A percentile compares a stretch with the other conserved stretches of the same genome.
These are phyloP conservation scores for Phoma sp. DNA, from an alignment of 2,329 filamentous ascomycete species.

Conservation along the genomic window DNA sequence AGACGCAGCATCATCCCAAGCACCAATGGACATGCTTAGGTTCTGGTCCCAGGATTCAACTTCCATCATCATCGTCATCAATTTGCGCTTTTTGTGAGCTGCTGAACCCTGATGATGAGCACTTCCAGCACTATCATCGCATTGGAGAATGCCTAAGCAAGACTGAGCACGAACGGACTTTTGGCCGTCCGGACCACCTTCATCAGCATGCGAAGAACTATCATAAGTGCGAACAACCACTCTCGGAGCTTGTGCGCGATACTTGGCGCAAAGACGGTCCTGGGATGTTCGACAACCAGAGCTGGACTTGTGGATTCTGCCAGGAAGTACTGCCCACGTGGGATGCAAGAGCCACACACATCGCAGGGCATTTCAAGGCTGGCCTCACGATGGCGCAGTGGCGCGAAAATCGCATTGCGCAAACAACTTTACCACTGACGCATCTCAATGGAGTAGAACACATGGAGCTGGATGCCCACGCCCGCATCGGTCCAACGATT, in stretches of 20 bases:
- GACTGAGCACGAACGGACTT: constrained; percentile 36
- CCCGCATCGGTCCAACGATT: constrained; percentile 2
- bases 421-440: neutral
- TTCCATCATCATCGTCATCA: constrained; percentile 16
- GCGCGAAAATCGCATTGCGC: constrained; percentile 6
- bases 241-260: constrained; percentile 34
- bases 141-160: constrained; percentile 41
- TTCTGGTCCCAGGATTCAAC: constrained; percentile 28
- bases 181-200: constrained; percentile 41
- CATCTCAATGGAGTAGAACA: neutral
- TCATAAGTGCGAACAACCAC: constrained; percentile 25
- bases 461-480: neutral
- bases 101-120: constrained; percentile 36
- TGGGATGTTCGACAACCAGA: constrained; percentile 18
- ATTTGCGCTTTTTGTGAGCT: constrained; percentile 41
- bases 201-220: constrained; percentile 44
- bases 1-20: constrained; percentile 44
- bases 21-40: constrained; percentile 44
- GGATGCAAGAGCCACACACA: constrained; percentile 40
- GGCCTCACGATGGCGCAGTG: constrained; percentile 40
- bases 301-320: constrained; percentile 44
- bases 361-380: constrained; percentile 42
- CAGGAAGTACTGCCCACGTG: constrained; percentile 30
- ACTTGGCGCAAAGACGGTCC: constrained; percentile 35
- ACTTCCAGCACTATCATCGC: constrained; percentile 36